A percentile compares a stretch with the other conserved stretches of the same genome.
Evolutionary conservation across 768 basidiomycete species (phyloP).

Genomic region (Mycena chlorophos): DNA sequence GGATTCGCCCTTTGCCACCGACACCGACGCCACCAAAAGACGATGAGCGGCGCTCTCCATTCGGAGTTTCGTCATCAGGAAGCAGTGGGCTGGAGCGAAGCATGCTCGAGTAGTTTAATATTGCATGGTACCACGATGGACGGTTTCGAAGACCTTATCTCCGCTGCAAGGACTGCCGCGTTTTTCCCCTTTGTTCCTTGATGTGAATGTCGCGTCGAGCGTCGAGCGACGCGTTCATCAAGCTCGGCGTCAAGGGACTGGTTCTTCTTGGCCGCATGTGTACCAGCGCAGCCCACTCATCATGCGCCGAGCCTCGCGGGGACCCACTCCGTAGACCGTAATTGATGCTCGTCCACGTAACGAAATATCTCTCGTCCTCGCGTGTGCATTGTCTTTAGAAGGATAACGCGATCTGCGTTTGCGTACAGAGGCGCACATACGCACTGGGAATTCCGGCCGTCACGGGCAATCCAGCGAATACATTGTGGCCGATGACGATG

Average conservation of each 20-base stretch:
- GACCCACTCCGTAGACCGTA: slow-evolving; percentile 87
- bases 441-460: slow-evolving; percentile 67
- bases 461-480: slow-evolving; percentile 68
- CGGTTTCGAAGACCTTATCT: slow-evolving; percentile 1
- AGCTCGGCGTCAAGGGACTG: slow-evolving; percentile 66
- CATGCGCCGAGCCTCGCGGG: slow-evolving; percentile 56
- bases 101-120: neutral
- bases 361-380: slow-evolving; percentile 26
- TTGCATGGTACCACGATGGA: slow-evolving; percentile 1
- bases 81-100: slow-evolving; percentile 8
- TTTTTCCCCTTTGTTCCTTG: too few relatives aligned
- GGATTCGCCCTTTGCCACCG: slow-evolving; percentile 11
- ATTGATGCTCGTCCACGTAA: slow-evolving; percentile 74
- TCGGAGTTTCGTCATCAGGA: slow-evolving; percentile 16
- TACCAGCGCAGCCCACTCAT: slow-evolving; percentile 60
- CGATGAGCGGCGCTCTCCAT: slow-evolving; percentile 7
- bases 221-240: slow-evolving; percentile 89
- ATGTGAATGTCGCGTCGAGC: too few relatives aligned
- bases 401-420: too few relatives aligned
- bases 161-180: too few relatives aligned
- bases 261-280: too few relatives aligned
- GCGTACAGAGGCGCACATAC: slow-evolving; percentile 62
- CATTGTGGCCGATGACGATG: slow-evolving; percentile 86
- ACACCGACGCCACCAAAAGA: slow-evolving; percentile 17
- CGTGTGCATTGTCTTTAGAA: too few relatives aligned